Base-by-base conservation (phyloP, 768 basidiomycete species). In the Psilocybe subaeruginosa region DNA sequence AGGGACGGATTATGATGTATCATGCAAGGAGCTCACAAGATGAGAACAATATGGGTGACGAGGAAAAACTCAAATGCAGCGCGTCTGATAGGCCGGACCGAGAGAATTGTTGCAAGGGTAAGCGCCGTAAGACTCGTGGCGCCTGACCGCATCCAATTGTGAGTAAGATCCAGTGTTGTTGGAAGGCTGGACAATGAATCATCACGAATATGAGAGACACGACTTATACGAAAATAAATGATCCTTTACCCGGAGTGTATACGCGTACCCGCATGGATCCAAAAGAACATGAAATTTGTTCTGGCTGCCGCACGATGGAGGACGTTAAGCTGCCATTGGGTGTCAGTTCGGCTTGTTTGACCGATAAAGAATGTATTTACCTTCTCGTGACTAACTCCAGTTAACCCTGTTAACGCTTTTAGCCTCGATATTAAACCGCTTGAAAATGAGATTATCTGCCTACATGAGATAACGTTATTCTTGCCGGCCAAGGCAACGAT, bases 401-500 rank as follows among this genome's bases (percentile, higher is more conserved):
- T 86, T 48, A 85, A 51, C 67, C 76, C 83, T 84, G 53, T 16
- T 50, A 43, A 7, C 2, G 0, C n/a, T 5, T 4, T 43, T 12
- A 43, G 41, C 33, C 11, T 16, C 6, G 4, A 12, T 14, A 14
- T 12, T 43, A 14, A 39, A 39, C 37, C 14, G n/a, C 6, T 43
- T 14, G 41, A 43, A 43, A 43, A 35, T 35, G 33, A 17, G n/a
- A 17, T 8, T 27, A 41, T 41, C 23, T 30, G 59, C 73, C 66
- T 64, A 82, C 83, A 78, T 12, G 84, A 85, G 49, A 86, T 78
- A 45, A 84, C 62, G 64, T 85, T 85, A 67, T 86, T 86, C 73
- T 86, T 86, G 14, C 81, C 82, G 0, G 83, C 84, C 8, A 86
- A 71, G 5, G 81, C 82, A 8, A 85, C 80, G 49, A 86, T 77